Conservation (phyloP, 2,329 filamentous ascomycete species). For the Passalora sequoiae region DNA sequence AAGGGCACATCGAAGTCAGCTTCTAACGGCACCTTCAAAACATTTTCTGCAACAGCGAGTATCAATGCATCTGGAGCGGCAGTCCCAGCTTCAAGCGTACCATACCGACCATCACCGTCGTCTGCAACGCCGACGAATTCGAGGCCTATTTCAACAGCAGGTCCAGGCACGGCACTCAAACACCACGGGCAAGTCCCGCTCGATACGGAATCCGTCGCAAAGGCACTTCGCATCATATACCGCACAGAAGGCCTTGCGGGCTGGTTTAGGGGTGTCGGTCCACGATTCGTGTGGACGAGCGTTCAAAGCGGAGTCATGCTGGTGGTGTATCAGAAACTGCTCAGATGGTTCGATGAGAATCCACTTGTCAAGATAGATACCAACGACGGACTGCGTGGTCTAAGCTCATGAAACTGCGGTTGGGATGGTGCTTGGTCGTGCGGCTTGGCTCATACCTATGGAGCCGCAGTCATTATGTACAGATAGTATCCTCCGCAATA, state of each 20-base stretch:
- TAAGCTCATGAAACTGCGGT: not conserved
- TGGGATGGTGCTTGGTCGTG: not conserved
- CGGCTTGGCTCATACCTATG: not conserved
- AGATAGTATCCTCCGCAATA: not conserved
- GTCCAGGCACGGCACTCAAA: conserved; percentile 75
- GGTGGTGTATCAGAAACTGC: conserved; percentile 83
- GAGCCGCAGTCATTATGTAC: not conserved
- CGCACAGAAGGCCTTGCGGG: conserved; percentile 79
- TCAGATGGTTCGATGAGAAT: conserved; percentile 67
- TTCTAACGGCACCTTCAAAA: conserved; percentile 4
- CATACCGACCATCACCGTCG: conserved; percentile 15
- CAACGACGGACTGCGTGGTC: conserved; percentile 22
- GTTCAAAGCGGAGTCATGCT: conserved; percentile 96
- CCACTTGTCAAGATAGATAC: conserved; percentile 33
- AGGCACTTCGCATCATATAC: conserved; percentile 81
- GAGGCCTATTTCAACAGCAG: conserved; percentile 75
- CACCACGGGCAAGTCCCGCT: conserved; percentile 73
- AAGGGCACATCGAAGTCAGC: conserved; percentile 5
- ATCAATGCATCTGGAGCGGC: conserved; percentile 9
- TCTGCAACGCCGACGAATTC: conserved; percentile 5
- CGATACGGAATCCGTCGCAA: conserved; percentile 83
- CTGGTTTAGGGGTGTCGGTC: conserved; percentile 92
- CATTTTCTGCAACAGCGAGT: not conserved
- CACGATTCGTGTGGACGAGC: conserved; percentile 91
- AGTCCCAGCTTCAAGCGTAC: conserved; percentile 10